These are phyloP conservation scores for Quercus cerris DNA, from an alignment of 306 rosid genomes.

Conservation along the genomic window DNA sequence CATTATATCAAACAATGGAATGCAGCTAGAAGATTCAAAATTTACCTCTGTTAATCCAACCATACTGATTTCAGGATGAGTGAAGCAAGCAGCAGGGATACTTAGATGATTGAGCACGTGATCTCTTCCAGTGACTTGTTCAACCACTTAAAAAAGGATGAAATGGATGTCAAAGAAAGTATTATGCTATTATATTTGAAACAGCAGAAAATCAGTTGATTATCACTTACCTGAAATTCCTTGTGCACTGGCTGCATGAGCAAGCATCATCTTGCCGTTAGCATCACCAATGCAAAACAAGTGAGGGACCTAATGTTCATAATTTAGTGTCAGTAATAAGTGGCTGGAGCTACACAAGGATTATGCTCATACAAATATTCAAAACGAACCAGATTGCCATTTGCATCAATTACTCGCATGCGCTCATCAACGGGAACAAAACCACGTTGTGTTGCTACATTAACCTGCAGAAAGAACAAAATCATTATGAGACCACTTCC, in stretches of 20 bases:
- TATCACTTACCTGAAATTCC: slow-evolving; percentile 74
- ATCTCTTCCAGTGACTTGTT: slow-evolving; percentile 93
- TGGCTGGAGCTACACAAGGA: background rate
- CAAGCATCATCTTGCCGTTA: slow-evolving; percentile 98
- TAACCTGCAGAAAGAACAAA: slow-evolving; percentile 53
- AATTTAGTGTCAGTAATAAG: slow-evolving; percentile 28
- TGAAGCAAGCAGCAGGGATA: slow-evolving; percentile 95
- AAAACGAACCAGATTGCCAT: slow-evolving; percentile 73
- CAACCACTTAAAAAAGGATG: slow-evolving; percentile 58
- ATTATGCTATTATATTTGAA: background rate
- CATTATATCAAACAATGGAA: background rate
- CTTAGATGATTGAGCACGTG: slow-evolving; percentile 91
- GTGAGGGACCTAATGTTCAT: slow-evolving; percentile 71
- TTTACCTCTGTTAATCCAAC: slow-evolving; percentile 91
- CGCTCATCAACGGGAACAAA: slow-evolving; percentile 94
- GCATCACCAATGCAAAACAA: slow-evolving; percentile 94
- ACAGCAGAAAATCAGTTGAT: slow-evolving; percentile 5
- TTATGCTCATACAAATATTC: slow-evolving; percentile 15
- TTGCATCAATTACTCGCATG: slow-evolving; percentile 74
- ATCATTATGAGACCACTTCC: slow-evolving; percentile 1
- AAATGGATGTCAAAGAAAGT: slow-evolving; percentile 7
- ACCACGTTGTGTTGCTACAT: slow-evolving; percentile 82
- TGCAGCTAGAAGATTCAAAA: background rate
- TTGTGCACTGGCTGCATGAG: slow-evolving; percentile 98
- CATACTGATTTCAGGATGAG: slow-evolving; percentile 97